Base-by-base conservation (phyloP, 1,284 basidiomycete species). In the Irpex lacteus region DNA sequence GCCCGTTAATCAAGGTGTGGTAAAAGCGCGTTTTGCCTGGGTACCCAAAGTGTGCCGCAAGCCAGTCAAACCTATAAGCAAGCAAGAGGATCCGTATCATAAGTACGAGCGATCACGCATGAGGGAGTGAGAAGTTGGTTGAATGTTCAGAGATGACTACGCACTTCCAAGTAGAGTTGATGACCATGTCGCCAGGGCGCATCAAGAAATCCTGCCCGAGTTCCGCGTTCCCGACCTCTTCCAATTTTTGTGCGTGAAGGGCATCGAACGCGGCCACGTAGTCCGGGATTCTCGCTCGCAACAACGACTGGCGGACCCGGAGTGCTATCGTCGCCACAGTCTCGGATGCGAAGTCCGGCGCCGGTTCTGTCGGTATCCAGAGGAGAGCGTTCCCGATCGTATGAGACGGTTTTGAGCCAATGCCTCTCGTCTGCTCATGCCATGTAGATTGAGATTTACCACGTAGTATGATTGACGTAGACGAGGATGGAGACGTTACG, bases 41-140 rank as follows among this genome's bases (percentile, higher is more conserved):
- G 59, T 65, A 68, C 4, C 68, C 68, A 50, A 69, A 69, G 52
- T 69, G 68, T 7, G 68, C 65, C 5, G 68, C 68, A 5, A 63
- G 61, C 64, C 65, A 69, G 55, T 69, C 67, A 44, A 68, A 69
- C 7, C 66, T 69, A 44, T 26, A 44, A 26, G 1, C 50, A 26
- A 54, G 26, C 26, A 36, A 40, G 18, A 47, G 44, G 4, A n/a
- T 47, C 4, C n/a, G 9, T 13, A 5, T 47, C 6, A 8, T 44
- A 15, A 44, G 7, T 52, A 52, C 7, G 19, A 21, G 50, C 50
- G 50, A n/a, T 18, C 50, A 52, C 19, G 8, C 8, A n/a, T 4
- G 9, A 11, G 32, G 52, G 6, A 18, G 36, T 37, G 49, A 11
- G 47, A 26, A 26, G 26, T 26, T 26, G 26, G 26, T 4, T 26